These are phyloP conservation scores for Camillea tinctor DNA, from an alignment of 2,329 filamentous ascomycete species.

Conservation along the genomic window DNA sequence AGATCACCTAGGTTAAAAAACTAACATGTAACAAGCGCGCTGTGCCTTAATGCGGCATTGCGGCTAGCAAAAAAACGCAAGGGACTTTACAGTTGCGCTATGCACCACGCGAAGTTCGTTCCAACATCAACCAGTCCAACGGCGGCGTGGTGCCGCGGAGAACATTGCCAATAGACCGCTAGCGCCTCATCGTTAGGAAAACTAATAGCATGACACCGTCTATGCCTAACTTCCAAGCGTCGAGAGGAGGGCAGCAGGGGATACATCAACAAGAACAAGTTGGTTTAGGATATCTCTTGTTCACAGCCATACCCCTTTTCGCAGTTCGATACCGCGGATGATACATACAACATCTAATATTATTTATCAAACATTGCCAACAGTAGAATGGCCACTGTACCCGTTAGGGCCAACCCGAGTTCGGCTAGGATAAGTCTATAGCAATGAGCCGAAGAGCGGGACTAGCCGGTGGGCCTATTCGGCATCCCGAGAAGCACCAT, in stretches of 20 bases:
- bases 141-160: conserved; percentile 4
- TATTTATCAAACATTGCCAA: neutral
- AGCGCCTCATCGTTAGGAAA: conserved; percentile 10
- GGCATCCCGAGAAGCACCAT: neutral
- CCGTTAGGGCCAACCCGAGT: neutral
- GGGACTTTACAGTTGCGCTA: conserved; percentile 13
- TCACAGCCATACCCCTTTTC: neutral
- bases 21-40: conserved; percentile 4
- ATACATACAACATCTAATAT: neutral
- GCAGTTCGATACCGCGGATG: neutral
- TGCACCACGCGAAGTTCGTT: conserved; percentile 6
- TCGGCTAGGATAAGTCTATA: neutral
- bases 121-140: conserved; percentile 7
- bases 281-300: neutral
- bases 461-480: neutral
- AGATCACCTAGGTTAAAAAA: conserved; percentile 6
- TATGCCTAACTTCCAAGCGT: neutral
- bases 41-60: conserved; percentile 2
- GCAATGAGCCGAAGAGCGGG: neutral
- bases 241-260: conserved; percentile 4
- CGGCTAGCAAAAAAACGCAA: conserved; percentile 11
- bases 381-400: neutral
- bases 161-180: neutral
- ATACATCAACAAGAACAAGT: neutral
- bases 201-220: conserved; percentile 4